Evolutionary conservation across 2,329 filamentous ascomycete genomes (phyloP).

Genomic region (Talaromyces sp.): DNA sequence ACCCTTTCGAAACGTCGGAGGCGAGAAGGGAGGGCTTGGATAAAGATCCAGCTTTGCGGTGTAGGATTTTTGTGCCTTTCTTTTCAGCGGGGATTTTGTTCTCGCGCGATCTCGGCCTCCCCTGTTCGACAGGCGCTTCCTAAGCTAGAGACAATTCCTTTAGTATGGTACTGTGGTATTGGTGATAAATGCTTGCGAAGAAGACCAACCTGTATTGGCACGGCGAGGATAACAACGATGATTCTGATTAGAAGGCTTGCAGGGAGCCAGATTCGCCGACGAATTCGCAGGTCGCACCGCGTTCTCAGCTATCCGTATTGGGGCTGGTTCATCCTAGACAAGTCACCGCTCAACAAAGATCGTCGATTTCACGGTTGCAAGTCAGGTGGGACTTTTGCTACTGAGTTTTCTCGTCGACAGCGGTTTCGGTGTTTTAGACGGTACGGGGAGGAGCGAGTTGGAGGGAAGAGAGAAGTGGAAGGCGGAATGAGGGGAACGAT

Average conservation of each 20-base stretch:
- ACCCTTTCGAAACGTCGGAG: slow-evolving; percentile 56
- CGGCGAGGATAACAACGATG: not conserved
- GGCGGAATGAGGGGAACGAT: not conserved
- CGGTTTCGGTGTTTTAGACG: not conserved
- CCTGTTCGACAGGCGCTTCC: not conserved
- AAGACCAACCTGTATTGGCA: not conserved
- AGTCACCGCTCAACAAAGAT: not conserved
- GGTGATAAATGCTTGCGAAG: not conserved
- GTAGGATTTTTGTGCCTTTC: not conserved
- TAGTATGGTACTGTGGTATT: not conserved
- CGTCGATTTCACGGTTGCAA: not conserved
- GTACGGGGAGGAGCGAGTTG: not conserved
- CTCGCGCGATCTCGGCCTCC: not conserved
- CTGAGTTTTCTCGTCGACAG: not conserved
- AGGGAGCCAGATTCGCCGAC: not conserved
- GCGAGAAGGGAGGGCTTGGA: slow-evolving; percentile 58
- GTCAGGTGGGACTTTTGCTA: not conserved
- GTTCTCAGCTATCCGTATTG: not conserved
- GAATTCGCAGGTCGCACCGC: not conserved
- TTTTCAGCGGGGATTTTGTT: not conserved
- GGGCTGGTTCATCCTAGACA: not conserved
- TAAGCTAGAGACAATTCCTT: not conserved
- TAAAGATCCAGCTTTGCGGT: slow-evolving; percentile 61
- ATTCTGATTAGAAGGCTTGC: not conserved
- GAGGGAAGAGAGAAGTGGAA: not conserved